Evolutionary conservation across 2,329 filamentous ascomycete genomes (phyloP).

Genomic region (Sporothrix brasiliensis): DNA sequence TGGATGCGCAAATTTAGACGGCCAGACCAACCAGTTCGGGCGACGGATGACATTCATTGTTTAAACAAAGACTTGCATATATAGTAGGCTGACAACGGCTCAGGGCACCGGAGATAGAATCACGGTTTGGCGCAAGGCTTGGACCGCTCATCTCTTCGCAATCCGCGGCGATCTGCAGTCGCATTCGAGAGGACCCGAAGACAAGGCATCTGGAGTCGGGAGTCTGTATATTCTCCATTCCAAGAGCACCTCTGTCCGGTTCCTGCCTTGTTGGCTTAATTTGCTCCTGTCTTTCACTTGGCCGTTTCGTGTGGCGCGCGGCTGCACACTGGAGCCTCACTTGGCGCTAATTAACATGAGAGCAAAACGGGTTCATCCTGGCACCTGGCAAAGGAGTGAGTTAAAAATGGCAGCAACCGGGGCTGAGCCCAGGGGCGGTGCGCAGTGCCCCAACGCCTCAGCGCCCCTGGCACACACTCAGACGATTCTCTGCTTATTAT

Average conservation of each 20-base stretch:
- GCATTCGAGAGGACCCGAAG: not conserved
- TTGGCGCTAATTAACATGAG: not conserved
- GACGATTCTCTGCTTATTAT: not conserved
- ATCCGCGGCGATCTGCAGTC: no score
- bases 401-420: constrained; percentile 20
- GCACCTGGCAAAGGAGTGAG: not conserved
- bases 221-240: not conserved
- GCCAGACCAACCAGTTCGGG: no score
- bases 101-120: no score
- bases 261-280: not conserved
- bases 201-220: not conserved
- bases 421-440: constrained; percentile 22
- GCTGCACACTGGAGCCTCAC: not conserved
- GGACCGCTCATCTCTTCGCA: no score
- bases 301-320: constrained; percentile 20
- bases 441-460: constrained; percentile 19
- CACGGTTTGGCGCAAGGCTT: no score
- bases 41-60: no score
- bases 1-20: no score
- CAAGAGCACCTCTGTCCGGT: not conserved
- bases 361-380: not conserved
- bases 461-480: not conserved
- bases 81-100: no score
- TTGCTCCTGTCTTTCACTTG: not conserved
- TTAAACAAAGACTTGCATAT: no score